Conservation (phyloP, 129 eudicot genomes). For the Erigeron canadensis region DNA sequence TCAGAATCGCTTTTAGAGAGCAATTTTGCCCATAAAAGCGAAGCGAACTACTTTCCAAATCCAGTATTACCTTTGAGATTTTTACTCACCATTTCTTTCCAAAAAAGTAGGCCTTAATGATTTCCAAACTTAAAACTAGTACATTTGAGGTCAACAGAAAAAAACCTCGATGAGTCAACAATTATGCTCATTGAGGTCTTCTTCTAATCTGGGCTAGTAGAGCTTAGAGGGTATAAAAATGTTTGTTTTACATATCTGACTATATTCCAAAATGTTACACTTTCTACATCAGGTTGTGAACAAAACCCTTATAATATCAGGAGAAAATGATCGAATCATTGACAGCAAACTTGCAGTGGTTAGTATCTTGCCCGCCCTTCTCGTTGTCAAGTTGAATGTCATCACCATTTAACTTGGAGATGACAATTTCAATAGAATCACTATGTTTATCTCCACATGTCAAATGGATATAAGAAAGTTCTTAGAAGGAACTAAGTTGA, state of each 20-base stretch:
- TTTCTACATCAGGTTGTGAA: constrained; percentile 51
- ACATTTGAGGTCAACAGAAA: neutral
- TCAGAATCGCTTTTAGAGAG: too few relatives aligned
- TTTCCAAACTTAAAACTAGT: neutral
- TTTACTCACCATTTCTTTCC: neutral
- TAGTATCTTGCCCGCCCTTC: constrained; percentile 16
- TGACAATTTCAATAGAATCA: neutral
- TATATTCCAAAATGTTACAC: neutral
- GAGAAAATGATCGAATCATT: constrained; percentile 74
- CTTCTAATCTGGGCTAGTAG: neutral
- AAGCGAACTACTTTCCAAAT: neutral
- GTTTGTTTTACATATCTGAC: neutral
- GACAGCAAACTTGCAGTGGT: constrained; percentile 80
- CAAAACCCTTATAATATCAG: constrained; percentile 70
- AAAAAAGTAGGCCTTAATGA: too few relatives aligned
- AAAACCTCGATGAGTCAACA: neutral
- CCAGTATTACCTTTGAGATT: neutral
- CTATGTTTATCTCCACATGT: neutral
- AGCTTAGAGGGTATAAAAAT: neutral
- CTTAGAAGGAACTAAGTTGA: neutral
- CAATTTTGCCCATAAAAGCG: neutral
- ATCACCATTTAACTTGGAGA: neutral
- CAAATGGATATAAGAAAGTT: neutral
- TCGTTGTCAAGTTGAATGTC: neutral
- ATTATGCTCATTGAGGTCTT: neutral